Evolutionary conservation across 2,329 filamentous ascomycete genomes (phyloP).

Genomic region (Aureobasidium sp.): DNA sequence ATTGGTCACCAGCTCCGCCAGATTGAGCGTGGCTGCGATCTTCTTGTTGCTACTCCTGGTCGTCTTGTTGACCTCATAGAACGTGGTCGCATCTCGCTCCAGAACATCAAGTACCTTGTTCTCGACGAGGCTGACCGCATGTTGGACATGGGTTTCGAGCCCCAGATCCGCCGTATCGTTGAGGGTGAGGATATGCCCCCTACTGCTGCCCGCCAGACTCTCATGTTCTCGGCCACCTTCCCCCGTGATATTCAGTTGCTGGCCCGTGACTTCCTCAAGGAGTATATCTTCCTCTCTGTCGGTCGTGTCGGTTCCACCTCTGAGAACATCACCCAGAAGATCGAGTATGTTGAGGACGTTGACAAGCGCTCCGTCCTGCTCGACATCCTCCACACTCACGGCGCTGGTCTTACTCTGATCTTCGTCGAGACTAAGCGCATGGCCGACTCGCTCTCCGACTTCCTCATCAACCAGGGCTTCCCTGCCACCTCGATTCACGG

Average conservation of each 20-base stretch:
- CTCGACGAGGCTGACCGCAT: conserved; percentile 99
- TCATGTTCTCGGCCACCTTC: conserved; percentile 99
- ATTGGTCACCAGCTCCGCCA: conserved; percentile 97
- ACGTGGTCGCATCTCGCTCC: conserved; percentile 93
- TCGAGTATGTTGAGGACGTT: conserved; percentile 92
- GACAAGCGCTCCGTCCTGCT: conserved; percentile 98
- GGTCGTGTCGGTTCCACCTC: conserved; percentile 97
- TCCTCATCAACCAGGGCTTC: conserved; percentile 97
- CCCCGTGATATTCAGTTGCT: conserved; percentile 99
- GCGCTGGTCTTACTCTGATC: conserved; percentile 82
- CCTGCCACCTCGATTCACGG: conserved; percentile 97
- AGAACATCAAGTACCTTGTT: conserved; percentile 98
- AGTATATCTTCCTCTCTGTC: conserved; percentile 98
- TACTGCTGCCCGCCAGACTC: conserved; percentile 80
- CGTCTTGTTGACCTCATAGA: conserved; percentile 97
- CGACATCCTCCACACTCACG: conserved; percentile 94
- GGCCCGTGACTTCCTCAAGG: conserved; percentile 95
- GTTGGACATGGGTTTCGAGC: conserved; percentile 99
- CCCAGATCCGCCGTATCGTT: conserved; percentile 96
- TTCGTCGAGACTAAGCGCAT: conserved; percentile 99
- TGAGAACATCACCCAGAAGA: conserved; percentile 99
- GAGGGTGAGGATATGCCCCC: conserved; percentile 96
- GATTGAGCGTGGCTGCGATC: conserved; percentile 95
- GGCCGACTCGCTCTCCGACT: conserved; percentile 96
- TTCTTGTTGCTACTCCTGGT: conserved; percentile 93